phyloP scores from a whole-genome alignment of 1,284 basidiomycete species.

The Melanopsichium pennsylvanicum region DNA sequence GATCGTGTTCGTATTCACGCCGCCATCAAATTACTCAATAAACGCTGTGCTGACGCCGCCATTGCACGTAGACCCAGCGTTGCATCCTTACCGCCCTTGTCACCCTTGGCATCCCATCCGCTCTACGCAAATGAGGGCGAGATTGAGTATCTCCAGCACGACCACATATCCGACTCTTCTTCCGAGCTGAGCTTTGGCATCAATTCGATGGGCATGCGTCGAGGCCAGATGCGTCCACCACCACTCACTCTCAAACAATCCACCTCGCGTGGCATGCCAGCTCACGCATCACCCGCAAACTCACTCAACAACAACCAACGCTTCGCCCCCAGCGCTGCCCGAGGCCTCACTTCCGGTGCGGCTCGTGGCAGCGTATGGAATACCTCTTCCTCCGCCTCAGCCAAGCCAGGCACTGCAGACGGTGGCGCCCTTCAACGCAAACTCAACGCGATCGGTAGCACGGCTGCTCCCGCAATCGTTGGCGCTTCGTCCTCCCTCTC shows the following conservation, averaged over 20 bases:
- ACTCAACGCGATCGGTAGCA: constrained; percentile 47
- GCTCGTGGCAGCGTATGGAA: constrained; percentile 33
- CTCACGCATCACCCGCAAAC: constrained; percentile 36
- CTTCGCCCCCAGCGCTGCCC: constrained; percentile 47
- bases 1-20: constrained; percentile 58
- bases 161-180: constrained; percentile 18
- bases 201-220: constrained; percentile 39
- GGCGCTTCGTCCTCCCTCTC: constrained; percentile 17
- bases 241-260: constrained; percentile 41
- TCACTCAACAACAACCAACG: constrained; percentile 45
- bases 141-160: constrained; percentile 44
- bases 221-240: constrained; percentile 44
- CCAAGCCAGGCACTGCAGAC: constrained; percentile 22
- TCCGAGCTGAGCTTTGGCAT: constrained; percentile 6
- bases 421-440: constrained; percentile 44
- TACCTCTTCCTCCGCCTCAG: constrained; percentile 12
- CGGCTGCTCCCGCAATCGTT: constrained; percentile 16
- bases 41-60: constrained; percentile 43
- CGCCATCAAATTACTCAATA: constrained; percentile 63
- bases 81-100: constrained; percentile 24
- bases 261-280: constrained; percentile 40
- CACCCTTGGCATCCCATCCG: constrained; percentile 13
- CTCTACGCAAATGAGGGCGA: constrained; percentile 34
- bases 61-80: constrained; percentile 27
- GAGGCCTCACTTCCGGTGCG: constrained; percentile 46